A percentile compares a stretch with the other conserved stretches of the same genome.
Conservation (phyloP, 208 protist genomes). For the Acanthamoeba castellanii region DNA sequence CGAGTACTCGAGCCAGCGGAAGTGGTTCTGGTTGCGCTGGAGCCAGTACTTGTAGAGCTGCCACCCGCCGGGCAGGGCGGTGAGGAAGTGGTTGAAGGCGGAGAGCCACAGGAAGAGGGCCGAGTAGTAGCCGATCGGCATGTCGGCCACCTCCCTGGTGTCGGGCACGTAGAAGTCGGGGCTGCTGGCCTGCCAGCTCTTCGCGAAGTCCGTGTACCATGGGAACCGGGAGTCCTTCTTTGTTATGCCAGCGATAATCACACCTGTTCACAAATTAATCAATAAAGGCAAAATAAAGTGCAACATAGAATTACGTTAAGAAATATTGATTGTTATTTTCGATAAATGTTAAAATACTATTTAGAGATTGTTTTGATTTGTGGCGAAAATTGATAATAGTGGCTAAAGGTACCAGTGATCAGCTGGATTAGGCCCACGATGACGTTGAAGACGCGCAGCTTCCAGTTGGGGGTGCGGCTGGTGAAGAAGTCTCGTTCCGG, state of each 20-base stretch:
- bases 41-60: conserved; percentile 3
- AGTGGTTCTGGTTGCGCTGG: neutral
- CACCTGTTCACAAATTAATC: neutral
- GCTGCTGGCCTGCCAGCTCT: neutral
- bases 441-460: neutral
- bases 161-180: neutral
- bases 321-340: no score
- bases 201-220: neutral
- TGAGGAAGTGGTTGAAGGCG: neutral
- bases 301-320: neutral
- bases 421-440: neutral
- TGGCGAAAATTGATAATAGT: no score
- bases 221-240: neutral
- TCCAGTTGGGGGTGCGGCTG: neutral
- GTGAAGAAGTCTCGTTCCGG: neutral
- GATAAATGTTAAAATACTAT: neutral
- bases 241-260: neutral
- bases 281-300: no score
- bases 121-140: neutral
- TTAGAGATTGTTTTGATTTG: no score
- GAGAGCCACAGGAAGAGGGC: neutral
- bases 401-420: neutral
- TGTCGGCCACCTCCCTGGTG: neutral
- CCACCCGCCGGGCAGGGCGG: neutral
- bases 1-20: neutral